Evolutionary conservation across 352 stramenopile genomes (phyloP).

Genomic region (Elongisporangium undulatum): DNA sequence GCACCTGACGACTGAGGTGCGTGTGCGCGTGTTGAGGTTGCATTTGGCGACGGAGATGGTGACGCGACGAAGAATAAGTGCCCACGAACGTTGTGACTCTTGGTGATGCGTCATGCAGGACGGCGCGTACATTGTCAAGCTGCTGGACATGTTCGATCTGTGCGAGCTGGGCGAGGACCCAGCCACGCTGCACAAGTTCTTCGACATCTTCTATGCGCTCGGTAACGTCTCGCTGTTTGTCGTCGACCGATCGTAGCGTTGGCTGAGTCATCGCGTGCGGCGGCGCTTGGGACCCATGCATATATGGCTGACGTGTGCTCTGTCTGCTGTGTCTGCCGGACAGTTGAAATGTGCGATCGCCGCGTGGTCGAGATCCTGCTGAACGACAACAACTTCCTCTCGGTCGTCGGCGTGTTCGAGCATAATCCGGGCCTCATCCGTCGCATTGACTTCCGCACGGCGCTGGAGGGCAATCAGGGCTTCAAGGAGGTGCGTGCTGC

Average conservation of each 20-base stretch:
- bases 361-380: conserved; percentile 64
- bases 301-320: not conserved
- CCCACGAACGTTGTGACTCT: conserved; percentile 3
- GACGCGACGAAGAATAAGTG: not conserved
- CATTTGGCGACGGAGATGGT: not conserved
- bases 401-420: conserved; percentile 75
- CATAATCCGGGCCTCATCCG: conserved; percentile 73
- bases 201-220: conserved; percentile 73
- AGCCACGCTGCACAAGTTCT: conserved; percentile 53
- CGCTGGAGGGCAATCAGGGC: conserved; percentile 47
- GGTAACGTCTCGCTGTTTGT: conserved; percentile 15
- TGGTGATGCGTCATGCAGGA: conserved; percentile 27
- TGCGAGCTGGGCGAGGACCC: conserved; percentile 64
- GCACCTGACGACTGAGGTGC: conserved; percentile 42
- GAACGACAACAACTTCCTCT: conserved; percentile 74
- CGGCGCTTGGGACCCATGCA: not conserved
- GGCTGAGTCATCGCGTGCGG: not conserved
- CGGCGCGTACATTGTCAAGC: conserved; percentile 66
- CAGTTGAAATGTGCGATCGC: conserved; percentile 76
- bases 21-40: conserved; percentile 1
- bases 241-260: not conserved
- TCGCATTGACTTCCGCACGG: conserved; percentile 70
- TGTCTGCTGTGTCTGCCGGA: not conserved
- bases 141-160: conserved; percentile 72
- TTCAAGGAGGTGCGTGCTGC: conserved; percentile 54